Conservation (phyloP, 192 early-diverging fungal species). For the Helicostylum pulchrum region DNA sequence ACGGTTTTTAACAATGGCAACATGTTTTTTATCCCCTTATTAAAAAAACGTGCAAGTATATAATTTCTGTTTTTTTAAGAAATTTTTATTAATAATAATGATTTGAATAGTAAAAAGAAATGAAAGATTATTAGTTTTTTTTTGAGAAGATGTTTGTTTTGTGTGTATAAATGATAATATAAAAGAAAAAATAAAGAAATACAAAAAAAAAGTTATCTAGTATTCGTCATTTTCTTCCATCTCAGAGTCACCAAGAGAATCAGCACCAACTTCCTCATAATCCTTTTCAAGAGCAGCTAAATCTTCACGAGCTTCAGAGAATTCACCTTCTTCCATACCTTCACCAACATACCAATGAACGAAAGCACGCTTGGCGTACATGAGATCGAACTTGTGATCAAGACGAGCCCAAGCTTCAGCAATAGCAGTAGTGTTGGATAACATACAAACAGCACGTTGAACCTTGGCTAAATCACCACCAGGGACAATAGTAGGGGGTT, state of each 20-base stretch:
- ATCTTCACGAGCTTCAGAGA: conserved; percentile 99
- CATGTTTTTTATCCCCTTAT: too few species aligned
- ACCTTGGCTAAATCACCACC: conserved; percentile 96
- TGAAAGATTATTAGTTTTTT: too few species aligned
- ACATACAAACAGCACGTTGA: conserved; percentile 92
- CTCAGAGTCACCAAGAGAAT: conserved; percentile 85
- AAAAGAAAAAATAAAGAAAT: background rate
- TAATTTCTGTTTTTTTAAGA: too few species aligned
- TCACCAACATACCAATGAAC: conserved; percentile 99
- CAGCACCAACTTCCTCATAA: conserved; percentile 99
- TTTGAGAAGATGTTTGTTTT: too few species aligned
- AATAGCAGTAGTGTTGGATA: conserved; percentile 99
- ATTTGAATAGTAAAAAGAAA: too few species aligned
- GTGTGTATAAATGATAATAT: too few species aligned
- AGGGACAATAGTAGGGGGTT: conserved; percentile 87
- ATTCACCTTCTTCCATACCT: conserved; percentile 99
- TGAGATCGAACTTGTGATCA: conserved; percentile 99
- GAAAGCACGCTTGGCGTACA: conserved; percentile 99
- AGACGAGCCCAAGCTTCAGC: conserved; percentile 99
- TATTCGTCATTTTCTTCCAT: conserved; percentile 55
- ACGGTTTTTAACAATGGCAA: too few species aligned
- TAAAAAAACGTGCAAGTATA: too few species aligned
- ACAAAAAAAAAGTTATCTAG: conserved; percentile 10
- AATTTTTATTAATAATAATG: too few species aligned
- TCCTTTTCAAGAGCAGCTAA: conserved; percentile 99